Evolutionary conservation across 176 grass and related monocot genomes (phyloP), one percentile per base, ranked within the genome.

Genomic region (Thinopyrum elongatum): DNA sequence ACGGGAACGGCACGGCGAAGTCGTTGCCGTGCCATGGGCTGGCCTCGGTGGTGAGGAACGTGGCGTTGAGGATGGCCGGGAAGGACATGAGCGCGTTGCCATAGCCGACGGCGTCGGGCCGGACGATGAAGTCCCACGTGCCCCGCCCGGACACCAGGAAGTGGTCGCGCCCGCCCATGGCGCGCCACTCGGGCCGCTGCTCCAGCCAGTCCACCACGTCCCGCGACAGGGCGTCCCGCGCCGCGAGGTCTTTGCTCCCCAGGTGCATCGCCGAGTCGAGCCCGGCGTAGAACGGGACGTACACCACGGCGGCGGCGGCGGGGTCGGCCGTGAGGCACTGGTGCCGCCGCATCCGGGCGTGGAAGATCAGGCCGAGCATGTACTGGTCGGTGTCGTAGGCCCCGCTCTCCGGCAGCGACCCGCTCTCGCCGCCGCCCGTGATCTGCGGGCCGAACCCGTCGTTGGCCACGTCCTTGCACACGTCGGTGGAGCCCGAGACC

Each of bases 281-380:
- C 27, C 95, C 90, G 76, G 91, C 93, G 92, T 95, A 98, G 78
- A 86, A 91, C 63, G 95, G 95, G 51, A 98, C 87, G 49, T 93
- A 98, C 16, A 98, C 44, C 19, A 91, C 91, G n/a, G 81, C 67
- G 11, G 95, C 95, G 10, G 60, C 62, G 4, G 87, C 67, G 0
- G 91, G 67, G 74, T 95, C 88, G 64, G 7, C 39, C 6, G 95
- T 93, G 47, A 95, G 89, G 82, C 95, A 98, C 13, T 77, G 77
- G 63, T 95, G 91, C 21, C 90, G 87, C 42, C 71, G 66, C 85
- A 98, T 92, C 60, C 93, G 93, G 30, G 83, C 86, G 44, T 86
- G 89, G 91, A 93, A 91, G 85, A 98, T 90, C 23, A 98, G 72
- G 60, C 81, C 89, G 7, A 98, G 90, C 67, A 87, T 93, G 81